These are phyloP conservation scores for Lepidopterella palustris DNA, from an alignment of 495 filamentous ascomycete genomes.

Conservation along the genomic window DNA sequence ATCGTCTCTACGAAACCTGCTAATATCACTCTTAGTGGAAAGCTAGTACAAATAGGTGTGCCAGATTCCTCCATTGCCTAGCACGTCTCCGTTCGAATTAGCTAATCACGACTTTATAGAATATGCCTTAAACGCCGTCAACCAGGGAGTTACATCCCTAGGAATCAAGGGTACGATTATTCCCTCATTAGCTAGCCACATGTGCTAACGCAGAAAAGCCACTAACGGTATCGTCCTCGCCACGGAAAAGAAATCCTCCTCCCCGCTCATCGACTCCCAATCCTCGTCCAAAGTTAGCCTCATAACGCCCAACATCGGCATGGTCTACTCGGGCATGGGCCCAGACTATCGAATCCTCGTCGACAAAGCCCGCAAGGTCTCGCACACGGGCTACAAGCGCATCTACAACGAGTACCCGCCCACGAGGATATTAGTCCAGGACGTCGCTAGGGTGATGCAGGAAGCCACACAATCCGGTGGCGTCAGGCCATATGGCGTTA, in stretches of 20 bases:
- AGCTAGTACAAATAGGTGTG: constrained; percentile 80
- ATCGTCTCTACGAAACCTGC: constrained; percentile 21
- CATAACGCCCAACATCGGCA: constrained; percentile 98
- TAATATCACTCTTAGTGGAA: constrained; percentile 64
- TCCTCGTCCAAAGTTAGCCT: constrained; percentile 96
- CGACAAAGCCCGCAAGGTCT: constrained; percentile 95
- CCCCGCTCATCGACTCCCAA: constrained; percentile 84
- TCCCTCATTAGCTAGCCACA: background rate
- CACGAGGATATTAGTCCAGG: constrained; percentile 96
- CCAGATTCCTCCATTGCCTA: background rate
- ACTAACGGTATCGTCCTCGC: constrained; percentile 99
- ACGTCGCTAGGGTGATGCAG: constrained; percentile 96
- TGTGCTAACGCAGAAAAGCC: constrained; percentile 46
- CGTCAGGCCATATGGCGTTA: constrained; percentile 97
- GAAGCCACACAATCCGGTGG: constrained; percentile 97
- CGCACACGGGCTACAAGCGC: constrained; percentile 98
- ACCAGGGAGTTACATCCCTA: constrained; percentile 95
- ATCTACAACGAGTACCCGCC: constrained; percentile 99
- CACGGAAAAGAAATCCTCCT: constrained; percentile 98
- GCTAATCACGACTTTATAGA: constrained; percentile 48
- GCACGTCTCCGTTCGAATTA: background rate
- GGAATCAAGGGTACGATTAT: constrained; percentile 80
- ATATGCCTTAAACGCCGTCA: constrained; percentile 98
- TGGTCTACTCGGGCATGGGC: constrained; percentile 99
- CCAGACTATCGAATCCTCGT: constrained; percentile 97